These are phyloP conservation scores for Paulownia fortunei DNA, from an alignment of 257 asterid genomes.

Conservation along the genomic window DNA sequence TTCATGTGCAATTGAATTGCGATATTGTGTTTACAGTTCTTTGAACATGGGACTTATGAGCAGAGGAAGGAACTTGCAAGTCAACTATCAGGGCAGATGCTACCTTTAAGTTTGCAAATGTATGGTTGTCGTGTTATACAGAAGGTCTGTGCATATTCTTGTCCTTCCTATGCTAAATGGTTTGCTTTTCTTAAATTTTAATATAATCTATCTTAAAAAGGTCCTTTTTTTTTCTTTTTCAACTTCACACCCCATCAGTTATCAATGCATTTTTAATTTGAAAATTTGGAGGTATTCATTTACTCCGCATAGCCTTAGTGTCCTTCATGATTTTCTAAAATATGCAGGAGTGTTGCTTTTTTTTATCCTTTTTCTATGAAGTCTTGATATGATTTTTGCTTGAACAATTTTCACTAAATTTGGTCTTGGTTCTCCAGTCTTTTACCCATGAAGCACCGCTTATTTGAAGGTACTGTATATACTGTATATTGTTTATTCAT, in stretches of 20 bases:
- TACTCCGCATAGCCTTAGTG: neutral
- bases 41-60: constrained; percentile 76
- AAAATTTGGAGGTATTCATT: neutral
- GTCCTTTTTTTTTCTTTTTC: neutral
- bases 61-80: constrained; percentile 82
- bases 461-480: neutral
- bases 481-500: neutral
- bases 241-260: neutral
- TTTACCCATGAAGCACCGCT: neutral
- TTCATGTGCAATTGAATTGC: constrained; percentile 22
- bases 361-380: neutral
- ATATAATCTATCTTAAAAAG: neutral
- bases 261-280: neutral
- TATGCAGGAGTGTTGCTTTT: neutral
- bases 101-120: constrained; percentile 85
- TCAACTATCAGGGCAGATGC: constrained; percentile 72
- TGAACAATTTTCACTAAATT: neutral
- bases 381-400: neutral
- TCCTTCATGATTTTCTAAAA: neutral
- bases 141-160: constrained; percentile 58
- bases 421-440: neutral
- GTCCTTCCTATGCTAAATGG: constrained; percentile 20
- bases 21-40: constrained; percentile 62
- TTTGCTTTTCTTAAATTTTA: neutral
- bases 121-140: constrained; percentile 97